phyloP scores from a whole-genome alignment of 495 filamentous ascomycete genomes.

The Penicillium daleae region DNA sequence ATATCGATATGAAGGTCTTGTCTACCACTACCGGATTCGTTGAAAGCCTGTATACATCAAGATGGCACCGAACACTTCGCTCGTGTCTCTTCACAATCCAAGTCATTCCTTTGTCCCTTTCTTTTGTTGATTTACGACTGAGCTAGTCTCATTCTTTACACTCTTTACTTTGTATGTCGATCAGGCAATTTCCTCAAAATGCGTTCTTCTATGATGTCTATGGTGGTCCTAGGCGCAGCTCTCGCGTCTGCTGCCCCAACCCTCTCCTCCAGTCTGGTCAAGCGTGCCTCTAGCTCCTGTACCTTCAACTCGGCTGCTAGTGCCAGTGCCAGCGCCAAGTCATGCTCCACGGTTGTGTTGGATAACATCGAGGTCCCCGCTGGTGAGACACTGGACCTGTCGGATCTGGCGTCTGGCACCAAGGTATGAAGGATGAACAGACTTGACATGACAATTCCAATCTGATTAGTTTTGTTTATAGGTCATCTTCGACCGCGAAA shows the following conservation, averaged over 20 bases:
- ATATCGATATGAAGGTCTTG: not conserved
- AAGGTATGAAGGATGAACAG: not conserved
- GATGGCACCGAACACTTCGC: not conserved
- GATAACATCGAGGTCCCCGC: not conserved
- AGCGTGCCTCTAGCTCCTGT: not conserved
- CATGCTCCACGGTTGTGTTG: not conserved
- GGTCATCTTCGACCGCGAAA: not conserved
- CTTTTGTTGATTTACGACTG: not conserved
- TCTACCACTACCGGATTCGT: not conserved
- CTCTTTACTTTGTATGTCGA: not conserved
- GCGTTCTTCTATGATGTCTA: not conserved
- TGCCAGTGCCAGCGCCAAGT: not conserved
- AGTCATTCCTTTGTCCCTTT: not conserved
- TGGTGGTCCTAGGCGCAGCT: not conserved
- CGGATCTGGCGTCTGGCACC: not conserved
- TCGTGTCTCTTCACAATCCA: not conserved
- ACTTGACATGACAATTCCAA: not conserved
- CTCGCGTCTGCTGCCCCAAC: not conserved
- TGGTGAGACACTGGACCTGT: not conserved
- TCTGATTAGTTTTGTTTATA: not conserved
- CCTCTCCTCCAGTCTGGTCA: not conserved
- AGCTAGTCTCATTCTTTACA: not conserved
- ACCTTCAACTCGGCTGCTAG: not conserved
- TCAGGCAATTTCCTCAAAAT: not conserved
- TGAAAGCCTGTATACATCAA: not conserved